These are phyloP conservation scores for Colletotrichum euphorbiae DNA, from an alignment of 2,329 filamentous ascomycete species.

Conservation along the genomic window DNA sequence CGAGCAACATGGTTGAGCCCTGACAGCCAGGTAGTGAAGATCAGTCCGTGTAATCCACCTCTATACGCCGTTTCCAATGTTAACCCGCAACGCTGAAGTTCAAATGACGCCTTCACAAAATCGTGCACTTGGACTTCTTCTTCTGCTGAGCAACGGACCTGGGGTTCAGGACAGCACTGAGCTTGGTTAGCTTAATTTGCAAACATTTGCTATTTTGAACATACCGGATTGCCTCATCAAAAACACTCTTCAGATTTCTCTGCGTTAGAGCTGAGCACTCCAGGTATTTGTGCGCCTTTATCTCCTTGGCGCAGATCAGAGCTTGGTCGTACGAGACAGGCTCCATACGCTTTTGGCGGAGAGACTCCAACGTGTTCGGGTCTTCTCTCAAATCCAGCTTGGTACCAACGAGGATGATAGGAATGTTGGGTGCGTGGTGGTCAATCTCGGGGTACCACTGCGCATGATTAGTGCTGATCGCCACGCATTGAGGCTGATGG, in stretches of 20 bases:
- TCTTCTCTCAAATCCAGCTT: constrained; percentile 97
- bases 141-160: constrained; percentile 67
- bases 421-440: constrained; percentile 93
- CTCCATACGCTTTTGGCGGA: constrained; percentile 94
- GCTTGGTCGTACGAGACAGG: constrained; percentile 97
- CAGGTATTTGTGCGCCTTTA: constrained; percentile 95
- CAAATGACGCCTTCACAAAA: constrained; percentile 64
- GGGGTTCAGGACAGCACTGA: constrained; percentile 78
- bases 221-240: constrained; percentile 97
- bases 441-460: constrained; percentile 99
- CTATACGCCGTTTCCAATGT: constrained; percentile 34
- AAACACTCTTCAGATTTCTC: constrained; percentile 97
- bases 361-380: constrained; percentile 80
- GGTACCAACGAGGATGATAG: constrained; percentile 96
- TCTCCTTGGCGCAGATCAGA: constrained; percentile 89
- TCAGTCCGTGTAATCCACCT: constrained; percentile 24
- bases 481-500: neutral
- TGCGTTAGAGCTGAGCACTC: constrained; percentile 98
- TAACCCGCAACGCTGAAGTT: constrained; percentile 24
- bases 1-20: constrained; percentile 32
- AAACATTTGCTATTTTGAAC: constrained; percentile 48
- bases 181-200: constrained; percentile 42
- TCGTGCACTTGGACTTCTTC: constrained; percentile 76
- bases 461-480: constrained; percentile 25
- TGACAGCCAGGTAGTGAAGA: constrained; percentile 20